Percentiles rank a stretch among this genome's conserved stretches.
phyloP scores from a whole-genome alignment of 495 filamentous ascomycete species.

The Filosporella fistucella region DNA sequence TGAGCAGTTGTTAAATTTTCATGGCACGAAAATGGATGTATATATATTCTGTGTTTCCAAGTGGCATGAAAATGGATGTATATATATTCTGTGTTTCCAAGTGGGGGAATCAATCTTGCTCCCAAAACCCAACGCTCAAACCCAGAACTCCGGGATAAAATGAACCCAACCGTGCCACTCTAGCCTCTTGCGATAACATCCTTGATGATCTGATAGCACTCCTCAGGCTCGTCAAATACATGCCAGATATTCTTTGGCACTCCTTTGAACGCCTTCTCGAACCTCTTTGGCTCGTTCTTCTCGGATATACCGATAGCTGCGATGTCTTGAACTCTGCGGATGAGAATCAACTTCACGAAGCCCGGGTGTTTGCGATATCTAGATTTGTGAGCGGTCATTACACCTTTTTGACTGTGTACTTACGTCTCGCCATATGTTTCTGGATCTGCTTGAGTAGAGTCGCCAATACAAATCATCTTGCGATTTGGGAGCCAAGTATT shows the following conservation, averaged over 20 bases:
- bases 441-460: slow-evolving; percentile 88
- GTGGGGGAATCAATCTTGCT: no score
- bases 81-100: no score
- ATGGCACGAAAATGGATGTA: no score
- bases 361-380: slow-evolving; percentile 48
- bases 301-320: slow-evolving; percentile 59
- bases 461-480: slow-evolving; percentile 79
- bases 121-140: no score
- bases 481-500: slow-evolving; percentile 69
- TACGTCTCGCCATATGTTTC: slow-evolving; percentile 82
- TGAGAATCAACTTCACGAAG: slow-evolving; percentile 78
- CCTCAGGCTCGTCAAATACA: slow-evolving; percentile 71
- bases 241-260: slow-evolving; percentile 69
- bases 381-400: slow-evolving; percentile 5
- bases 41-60: no score
- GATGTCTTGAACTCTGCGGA: slow-evolving; percentile 77
- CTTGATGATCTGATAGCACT: slow-evolving; percentile 43
- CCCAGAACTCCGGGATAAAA: no score
- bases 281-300: slow-evolving; percentile 70
- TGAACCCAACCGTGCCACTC: no score
- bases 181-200: slow-evolving; percentile 24
- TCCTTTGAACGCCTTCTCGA: slow-evolving; percentile 77
- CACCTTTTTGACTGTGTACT: slow-evolving; percentile 7
- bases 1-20: no score
- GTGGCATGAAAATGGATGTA: no score